These are phyloP conservation scores for Capsicum pubescens DNA, from an alignment of 257 asterid genomes.

Conservation along the genomic window DNA sequence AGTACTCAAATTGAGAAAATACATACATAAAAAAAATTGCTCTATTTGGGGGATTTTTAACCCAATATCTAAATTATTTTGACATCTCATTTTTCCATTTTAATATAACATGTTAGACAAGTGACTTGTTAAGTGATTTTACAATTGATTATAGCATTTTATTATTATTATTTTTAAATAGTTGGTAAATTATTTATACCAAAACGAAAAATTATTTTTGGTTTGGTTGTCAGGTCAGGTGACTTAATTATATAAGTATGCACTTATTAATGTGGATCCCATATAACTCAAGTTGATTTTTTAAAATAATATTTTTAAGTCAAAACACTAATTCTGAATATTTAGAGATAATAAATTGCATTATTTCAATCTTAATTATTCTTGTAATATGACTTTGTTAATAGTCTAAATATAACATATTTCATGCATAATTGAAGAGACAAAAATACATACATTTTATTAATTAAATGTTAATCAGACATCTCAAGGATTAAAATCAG, in stretches of 20 bases:
- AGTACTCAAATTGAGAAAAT: background rate
- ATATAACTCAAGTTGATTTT: background rate
- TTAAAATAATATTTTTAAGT: too few species aligned
- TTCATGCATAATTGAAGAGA: too few species aligned
- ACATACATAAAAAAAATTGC: background rate
- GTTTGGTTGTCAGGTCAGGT: constrained; percentile 6
- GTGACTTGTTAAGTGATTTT: background rate
- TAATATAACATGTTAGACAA: background rate
- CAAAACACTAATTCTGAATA: background rate
- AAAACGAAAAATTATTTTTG: background rate
- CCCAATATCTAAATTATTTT: background rate
- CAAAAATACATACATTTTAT: too few species aligned
- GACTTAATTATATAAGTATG: constrained; percentile 26
- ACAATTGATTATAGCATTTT: background rate
- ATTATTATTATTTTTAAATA: background rate
- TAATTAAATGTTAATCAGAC: too few species aligned
- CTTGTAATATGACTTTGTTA: too few species aligned
- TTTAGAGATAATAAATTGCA: background rate
- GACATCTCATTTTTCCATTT: background rate
- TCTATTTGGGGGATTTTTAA: background rate
- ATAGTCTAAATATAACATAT: too few species aligned
- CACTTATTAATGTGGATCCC: constrained; percentile 20
- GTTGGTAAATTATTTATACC: background rate
- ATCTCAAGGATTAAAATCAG: background rate
- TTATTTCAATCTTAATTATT: too few species aligned